phyloP scores from a whole-genome alignment of 768 basidiomycete species.

The Amanita muscaria region DNA sequence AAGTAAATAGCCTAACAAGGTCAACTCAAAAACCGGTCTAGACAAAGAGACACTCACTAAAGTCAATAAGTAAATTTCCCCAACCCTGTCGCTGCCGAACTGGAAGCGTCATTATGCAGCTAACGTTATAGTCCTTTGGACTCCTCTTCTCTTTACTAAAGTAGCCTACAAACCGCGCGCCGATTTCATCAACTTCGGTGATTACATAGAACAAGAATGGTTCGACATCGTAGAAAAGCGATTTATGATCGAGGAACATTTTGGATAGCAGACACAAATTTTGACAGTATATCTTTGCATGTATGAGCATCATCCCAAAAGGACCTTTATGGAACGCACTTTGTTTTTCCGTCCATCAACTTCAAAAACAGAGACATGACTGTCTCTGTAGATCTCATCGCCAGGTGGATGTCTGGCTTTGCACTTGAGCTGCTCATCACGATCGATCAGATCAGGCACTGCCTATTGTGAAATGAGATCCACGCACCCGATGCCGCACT shows the following conservation, averaged over 20 bases:
- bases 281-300: slow-evolving; percentile 89
- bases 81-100: slow-evolving; percentile 92
- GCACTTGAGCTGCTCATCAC: slow-evolving; percentile 71
- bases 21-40: slow-evolving; percentile 4
- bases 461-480: background rate
- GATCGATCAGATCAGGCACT: background rate
- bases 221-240: slow-evolving; percentile 97
- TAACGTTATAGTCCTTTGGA: slow-evolving; percentile 93
- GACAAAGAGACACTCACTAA: slow-evolving; percentile 59
- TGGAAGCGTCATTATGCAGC: slow-evolving; percentile 98
- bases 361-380: slow-evolving; percentile 84
- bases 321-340: slow-evolving; percentile 27
- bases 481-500: slow-evolving; percentile 72
- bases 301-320: slow-evolving; percentile 9
- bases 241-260: slow-evolving; percentile 99
- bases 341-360: slow-evolving; percentile 98
- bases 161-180: slow-evolving; percentile 94
- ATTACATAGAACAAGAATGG: slow-evolving; percentile 99
- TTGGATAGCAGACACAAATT: slow-evolving; percentile 95
- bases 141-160: slow-evolving; percentile 99
- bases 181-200: slow-evolving; percentile 82
- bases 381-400: slow-evolving; percentile 96
- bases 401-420: slow-evolving; percentile 93
- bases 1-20: slow-evolving; percentile 73
- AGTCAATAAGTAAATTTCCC: slow-evolving; percentile 96